A percentile compares a stretch with the other conserved stretches of the same genome.
Evolutionary conservation across 805 yeast species (phyloP).

Genomic region (Candida boleticola): DNA sequence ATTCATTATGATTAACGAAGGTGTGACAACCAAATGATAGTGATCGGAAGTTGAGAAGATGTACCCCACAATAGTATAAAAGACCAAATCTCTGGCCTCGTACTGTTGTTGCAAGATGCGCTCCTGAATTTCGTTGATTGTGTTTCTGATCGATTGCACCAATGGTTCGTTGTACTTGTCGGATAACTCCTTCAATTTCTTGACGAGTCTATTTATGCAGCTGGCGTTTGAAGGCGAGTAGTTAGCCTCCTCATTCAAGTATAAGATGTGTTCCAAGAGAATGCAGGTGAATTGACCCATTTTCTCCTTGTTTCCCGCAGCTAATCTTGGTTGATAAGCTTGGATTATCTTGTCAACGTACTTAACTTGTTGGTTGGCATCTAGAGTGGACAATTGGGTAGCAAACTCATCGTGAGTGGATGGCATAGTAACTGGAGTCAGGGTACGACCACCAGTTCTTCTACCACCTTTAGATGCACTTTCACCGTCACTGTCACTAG

Average conservation of each 20-base stretch:
- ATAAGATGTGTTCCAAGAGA: conserved; percentile 59
- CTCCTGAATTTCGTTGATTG: conserved; percentile 53
- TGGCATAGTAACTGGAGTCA: conserved; percentile 26
- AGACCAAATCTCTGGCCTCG: conserved; percentile 50
- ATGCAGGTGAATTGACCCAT: conserved; percentile 62
- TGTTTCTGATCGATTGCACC: conserved; percentile 59
- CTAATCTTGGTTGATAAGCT: conserved; percentile 70
- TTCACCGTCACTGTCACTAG: conserved; percentile 13
- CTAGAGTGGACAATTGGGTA: conserved; percentile 40
- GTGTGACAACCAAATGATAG: conserved; percentile 88
- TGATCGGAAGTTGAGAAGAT: conserved; percentile 94
- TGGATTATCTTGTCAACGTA: conserved; percentile 56
- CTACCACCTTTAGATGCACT: conserved; percentile 8
- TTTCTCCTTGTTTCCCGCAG: conserved; percentile 77
- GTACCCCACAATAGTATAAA: conserved; percentile 69
- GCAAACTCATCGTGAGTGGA: conserved; percentile 25
- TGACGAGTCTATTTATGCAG: conserved; percentile 42
- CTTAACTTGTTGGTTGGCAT: conserved; percentile 40
- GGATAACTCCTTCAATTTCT: conserved; percentile 54
- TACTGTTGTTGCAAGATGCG: conserved; percentile 35
- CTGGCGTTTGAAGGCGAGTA: conserved; percentile 16
- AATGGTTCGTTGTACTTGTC: conserved; percentile 64
- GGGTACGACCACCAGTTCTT: conserved; percentile 7
- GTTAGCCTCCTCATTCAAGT: conserved; percentile 40
- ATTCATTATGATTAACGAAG: conserved; percentile 69